Conservation (phyloP, 2,329 filamentous ascomycete species). For the Rhinocladiella mackenziei region DNA sequence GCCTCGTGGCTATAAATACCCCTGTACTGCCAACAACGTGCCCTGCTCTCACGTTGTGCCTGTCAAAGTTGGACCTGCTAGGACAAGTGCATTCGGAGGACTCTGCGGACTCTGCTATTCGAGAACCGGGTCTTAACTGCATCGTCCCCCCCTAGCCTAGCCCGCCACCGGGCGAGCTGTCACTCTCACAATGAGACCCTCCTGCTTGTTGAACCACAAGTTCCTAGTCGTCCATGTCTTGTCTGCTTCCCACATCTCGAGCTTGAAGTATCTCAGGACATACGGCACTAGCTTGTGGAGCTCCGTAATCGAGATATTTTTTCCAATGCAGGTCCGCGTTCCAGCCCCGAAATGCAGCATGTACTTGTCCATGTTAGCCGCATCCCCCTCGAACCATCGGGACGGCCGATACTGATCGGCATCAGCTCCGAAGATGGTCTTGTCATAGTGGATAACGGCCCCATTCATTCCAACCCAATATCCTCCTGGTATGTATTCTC, state of each 20-base stretch:
- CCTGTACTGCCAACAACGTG: no score
- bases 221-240: slow-evolving; percentile 16
- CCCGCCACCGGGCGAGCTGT: slow-evolving; percentile 1
- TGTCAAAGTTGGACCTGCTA: no score
- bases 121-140: no score
- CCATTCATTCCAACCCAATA: slow-evolving; percentile 24
- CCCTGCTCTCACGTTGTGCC: no score
- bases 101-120: no score
- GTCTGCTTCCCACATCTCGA: slow-evolving; percentile 12
- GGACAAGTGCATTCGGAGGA: no score
- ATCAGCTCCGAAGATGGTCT: slow-evolving; percentile 28
- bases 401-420: slow-evolving; percentile 26
- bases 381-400: slow-evolving; percentile 27
- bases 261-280: slow-evolving; percentile 13
- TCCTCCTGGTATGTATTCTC: slow-evolving; percentile 18
- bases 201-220: slow-evolving; percentile 21
- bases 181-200: slow-evolving; percentile 12
- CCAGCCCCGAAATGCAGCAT: slow-evolving; percentile 25
- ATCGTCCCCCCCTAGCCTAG: no score
- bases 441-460: slow-evolving; percentile 25
- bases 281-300: slow-evolving; percentile 21
- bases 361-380: slow-evolving; percentile 21
- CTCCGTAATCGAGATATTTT: slow-evolving; percentile 22
- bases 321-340: slow-evolving; percentile 24
- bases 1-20: no score